Base-by-base conservation (phyloP, 108 stramenopile genomes). In the Fragilariopsis cylindrus region DNA sequence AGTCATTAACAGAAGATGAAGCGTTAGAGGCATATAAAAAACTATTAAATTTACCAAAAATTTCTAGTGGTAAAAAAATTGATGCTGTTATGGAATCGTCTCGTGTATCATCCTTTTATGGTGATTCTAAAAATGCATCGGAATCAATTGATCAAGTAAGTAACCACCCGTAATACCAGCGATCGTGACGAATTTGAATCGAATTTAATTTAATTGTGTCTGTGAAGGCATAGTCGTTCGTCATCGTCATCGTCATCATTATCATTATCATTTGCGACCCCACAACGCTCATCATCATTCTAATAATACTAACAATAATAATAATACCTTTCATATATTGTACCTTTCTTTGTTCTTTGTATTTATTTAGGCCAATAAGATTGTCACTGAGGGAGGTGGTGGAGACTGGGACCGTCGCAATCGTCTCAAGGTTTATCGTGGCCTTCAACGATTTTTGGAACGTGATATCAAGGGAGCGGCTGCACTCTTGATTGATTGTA, bases 361-460 rank as follows among this genome's bases (percentile, higher is more conserved):
- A 55, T n/a, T 55, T 18, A 2, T 9, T 68, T 60, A 83, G 85
- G 92, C 94, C 7, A 65, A 86, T 70, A 89, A 88, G 78, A 65
- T 96, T 47, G 92, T 88, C 45, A 75, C 76, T 9, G 76, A 78
- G 57, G 96, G 90, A 19, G 85, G 84, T 55, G 98, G 98, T 19
- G 98, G 98, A 30, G 99, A 99, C 81, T 99, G 99, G 99, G 99
- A 99, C 79, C 88, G 98, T 49, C 96, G 97, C 65, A 99, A 99
- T 85, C 96, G 99, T 42, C 87, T 97, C 71, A 92, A 93, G 77
- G 98, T 97, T 1, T 99, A 99, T 87, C 82, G 88, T 62, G 97
- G 96, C 1, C 53, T 97, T 21, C 86, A 83, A 58, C 70, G 81
- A n/a, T 72, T 98, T 39, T 67, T 87, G 53, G 81, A 82, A 39